These are phyloP conservation scores for Bacterosira constricta DNA, from an alignment of 108 stramenopile genomes.

Conservation along the genomic window DNA sequence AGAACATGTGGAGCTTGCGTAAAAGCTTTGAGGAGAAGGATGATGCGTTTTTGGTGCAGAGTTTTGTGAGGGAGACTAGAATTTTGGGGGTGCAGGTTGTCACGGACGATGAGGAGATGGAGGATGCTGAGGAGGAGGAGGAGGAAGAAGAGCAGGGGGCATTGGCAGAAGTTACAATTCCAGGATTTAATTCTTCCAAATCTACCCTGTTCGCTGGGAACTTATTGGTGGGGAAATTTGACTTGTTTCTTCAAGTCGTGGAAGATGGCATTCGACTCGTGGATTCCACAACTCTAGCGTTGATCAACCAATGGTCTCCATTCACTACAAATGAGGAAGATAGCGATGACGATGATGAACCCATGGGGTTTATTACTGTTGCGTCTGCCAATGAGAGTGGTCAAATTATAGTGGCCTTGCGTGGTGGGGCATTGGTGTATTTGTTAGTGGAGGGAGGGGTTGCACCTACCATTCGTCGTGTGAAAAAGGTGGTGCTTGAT, in stretches of 20 bases:
- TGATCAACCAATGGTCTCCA: conserved; percentile 59
- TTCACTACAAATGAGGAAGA: conserved; percentile 31
- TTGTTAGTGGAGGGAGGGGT: conserved; percentile 52
- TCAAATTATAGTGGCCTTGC: conserved; percentile 80
- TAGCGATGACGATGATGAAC: conserved; percentile 55
- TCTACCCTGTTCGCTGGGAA: conserved; percentile 79
- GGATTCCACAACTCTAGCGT: conserved; percentile 41
- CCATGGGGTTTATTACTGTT: conserved; percentile 75
- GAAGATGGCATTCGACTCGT: conserved; percentile 75
- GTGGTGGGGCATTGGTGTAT: conserved; percentile 79
- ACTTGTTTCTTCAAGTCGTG: conserved; percentile 85
- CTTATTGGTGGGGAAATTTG: conserved; percentile 32
- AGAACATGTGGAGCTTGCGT: conserved; percentile 93
- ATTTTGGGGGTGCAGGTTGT: conserved; percentile 77
- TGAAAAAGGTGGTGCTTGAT: conserved; percentile 63
- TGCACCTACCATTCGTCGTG: conserved; percentile 30
- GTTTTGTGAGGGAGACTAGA: conserved; percentile 92
- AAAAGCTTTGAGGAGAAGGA: conserved; percentile 50
- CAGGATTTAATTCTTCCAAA: conserved; percentile 67
- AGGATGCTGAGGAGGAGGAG: conserved; percentile 38
- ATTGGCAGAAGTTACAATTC: conserved; percentile 67
- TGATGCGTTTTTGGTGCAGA: conserved; percentile 93
- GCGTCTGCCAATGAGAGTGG: conserved; percentile 91
- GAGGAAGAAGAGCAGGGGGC: conserved; percentile 29
- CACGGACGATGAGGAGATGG: conserved; percentile 42